A percentile compares a stretch with the other conserved stretches of the same genome.
Conservation (phyloP, 805 yeast species). For the Yamadazyma olivae region DNA sequence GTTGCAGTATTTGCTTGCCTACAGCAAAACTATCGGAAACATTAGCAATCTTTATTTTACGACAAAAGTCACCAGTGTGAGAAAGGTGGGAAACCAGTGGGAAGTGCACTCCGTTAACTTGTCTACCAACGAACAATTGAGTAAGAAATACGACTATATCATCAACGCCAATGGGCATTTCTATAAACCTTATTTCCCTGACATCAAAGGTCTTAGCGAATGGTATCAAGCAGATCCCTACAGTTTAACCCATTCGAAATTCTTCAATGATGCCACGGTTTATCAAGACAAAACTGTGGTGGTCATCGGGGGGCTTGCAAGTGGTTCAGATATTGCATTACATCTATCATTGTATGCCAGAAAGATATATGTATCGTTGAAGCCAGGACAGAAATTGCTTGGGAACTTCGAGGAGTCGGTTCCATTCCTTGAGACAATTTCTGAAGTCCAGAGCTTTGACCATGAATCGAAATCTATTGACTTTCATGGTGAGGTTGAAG, state of each 20-base stretch:
- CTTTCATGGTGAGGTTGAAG: conserved; percentile 1
- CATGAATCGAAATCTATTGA: conserved; percentile 17
- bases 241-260: conserved; percentile 32
- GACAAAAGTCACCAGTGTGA: conserved; percentile 13
- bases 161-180: conserved; percentile 39
- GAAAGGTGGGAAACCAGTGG: conserved; percentile 15
- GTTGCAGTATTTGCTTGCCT: conserved; percentile 53
- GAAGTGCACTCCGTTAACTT: conserved; percentile 9
- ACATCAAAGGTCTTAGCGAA: conserved; percentile 26
- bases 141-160: conserved; percentile 26
- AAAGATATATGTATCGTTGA: conserved; percentile 18
- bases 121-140: not conserved
- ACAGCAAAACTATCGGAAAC: conserved; percentile 32
- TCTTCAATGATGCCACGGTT: conserved; percentile 20
- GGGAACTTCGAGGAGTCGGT: conserved; percentile 4
- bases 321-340: conserved; percentile 70
- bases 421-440: conserved; percentile 8
- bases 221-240: conserved; percentile 25
- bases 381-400: conserved; percentile 7
- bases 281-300: conserved; percentile 45
- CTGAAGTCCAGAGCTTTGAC: conserved; percentile 25
- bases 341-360: conserved; percentile 48
- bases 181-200: conserved; percentile 35
- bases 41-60: conserved; percentile 9
- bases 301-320: conserved; percentile 74